These are phyloP conservation scores for Phytophthora ramorum DNA, from an alignment of 352 stramenopile species.

Conservation along the genomic window DNA sequence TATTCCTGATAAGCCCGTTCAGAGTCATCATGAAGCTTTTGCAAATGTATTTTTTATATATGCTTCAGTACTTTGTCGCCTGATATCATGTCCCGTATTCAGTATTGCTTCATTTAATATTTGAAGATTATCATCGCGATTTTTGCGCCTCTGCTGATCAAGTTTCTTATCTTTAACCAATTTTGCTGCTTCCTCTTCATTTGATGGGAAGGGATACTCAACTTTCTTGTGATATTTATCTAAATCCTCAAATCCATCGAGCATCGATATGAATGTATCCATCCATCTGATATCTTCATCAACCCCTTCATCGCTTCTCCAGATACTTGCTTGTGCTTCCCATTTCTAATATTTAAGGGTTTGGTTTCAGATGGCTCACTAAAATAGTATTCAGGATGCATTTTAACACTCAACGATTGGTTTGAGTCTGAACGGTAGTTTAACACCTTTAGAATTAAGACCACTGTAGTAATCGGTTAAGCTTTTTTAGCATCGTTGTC, in stretches of 20 bases:
- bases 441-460: not conserved
- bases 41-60: not conserved
- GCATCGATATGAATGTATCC: constrained; percentile 8
- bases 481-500: constrained; percentile 12
- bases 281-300: constrained; percentile 15
- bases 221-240: no score
- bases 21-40: no score
- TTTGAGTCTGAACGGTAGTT: constrained; percentile 3
- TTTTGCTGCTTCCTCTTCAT: no score
- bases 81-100: constrained; percentile 11
- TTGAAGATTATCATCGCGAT: constrained; percentile 9
- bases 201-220: no score
- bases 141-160: no score
- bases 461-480: constrained; percentile 11
- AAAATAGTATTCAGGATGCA: not conserved
- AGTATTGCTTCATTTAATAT: constrained; percentile 15
- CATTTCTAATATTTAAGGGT: constrained; percentile 14
- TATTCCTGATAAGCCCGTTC: constrained; percentile 5
- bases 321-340: constrained; percentile 11
- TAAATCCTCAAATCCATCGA: constrained; percentile 13
- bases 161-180: no score
- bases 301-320: constrained; percentile 9
- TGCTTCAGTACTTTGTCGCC: constrained; percentile 2
- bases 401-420: not conserved
- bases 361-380: not conserved